Evolutionary conservation across 2,329 filamentous ascomycete species (phyloP).

Genomic region (Fulvia fulva): DNA sequence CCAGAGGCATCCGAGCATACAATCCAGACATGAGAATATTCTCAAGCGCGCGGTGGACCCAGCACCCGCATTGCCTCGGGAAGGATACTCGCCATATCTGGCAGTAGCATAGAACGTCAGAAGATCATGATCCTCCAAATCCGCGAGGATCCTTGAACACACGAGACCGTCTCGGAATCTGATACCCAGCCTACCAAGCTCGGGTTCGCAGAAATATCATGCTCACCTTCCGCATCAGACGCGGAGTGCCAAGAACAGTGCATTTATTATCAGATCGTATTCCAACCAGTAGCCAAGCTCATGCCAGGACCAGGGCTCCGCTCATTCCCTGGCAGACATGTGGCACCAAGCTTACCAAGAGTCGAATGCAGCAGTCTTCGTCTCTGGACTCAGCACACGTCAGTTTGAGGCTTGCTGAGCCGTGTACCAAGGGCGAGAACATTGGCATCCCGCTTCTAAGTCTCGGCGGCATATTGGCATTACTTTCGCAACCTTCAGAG

Average conservation of each 20-base stretch:
- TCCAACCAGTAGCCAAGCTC: neutral
- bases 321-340: neutral
- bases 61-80: neutral
- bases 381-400: neutral
- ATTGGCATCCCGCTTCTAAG: neutral
- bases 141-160: neutral
- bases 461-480: neutral
- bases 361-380: neutral
- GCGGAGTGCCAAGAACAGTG: neutral
- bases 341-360: neutral
- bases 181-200: neutral
- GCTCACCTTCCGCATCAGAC: neutral
- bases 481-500: neutral
- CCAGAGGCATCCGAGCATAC: too few species aligned
- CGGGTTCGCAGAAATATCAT: neutral
- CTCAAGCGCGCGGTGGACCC: too few species aligned
- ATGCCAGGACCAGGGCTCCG: neutral
- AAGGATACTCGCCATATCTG: neutral
- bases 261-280: neutral
- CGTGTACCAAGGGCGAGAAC: neutral
- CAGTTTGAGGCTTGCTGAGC: neutral
- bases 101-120: neutral
- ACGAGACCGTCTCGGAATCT: neutral
- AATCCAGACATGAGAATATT: too few species aligned
- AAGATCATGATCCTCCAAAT: neutral